These are phyloP conservation scores for Venturia aucupariae DNA, from an alignment of 2,329 filamentous ascomycete genomes.

Conservation along the genomic window DNA sequence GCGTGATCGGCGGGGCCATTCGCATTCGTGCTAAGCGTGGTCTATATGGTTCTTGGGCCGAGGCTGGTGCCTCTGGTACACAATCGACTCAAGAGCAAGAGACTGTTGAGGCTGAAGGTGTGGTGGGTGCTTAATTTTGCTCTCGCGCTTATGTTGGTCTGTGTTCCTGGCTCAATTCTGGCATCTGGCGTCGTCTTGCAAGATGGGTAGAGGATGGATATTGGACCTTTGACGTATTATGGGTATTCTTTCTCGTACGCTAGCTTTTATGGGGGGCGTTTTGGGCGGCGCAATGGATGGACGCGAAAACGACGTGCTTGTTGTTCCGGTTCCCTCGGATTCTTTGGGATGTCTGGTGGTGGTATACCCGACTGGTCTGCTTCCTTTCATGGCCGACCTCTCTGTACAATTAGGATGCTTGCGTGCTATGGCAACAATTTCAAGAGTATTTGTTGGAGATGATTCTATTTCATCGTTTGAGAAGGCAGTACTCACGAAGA, in stretches of 20 bases:
- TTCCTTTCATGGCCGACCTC: not conserved
- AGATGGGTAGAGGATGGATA: not conserved
- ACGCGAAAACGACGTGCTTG: not conserved
- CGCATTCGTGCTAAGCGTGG: slow-evolving; percentile 82
- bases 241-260: not conserved
- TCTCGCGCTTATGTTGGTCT: not conserved
- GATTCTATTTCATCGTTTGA: not conserved
- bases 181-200: not conserved
- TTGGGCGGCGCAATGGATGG: not conserved
- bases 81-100: slow-evolving; percentile 7
- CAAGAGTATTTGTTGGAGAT: not conserved
- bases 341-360: not conserved
- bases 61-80: slow-evolving; percentile 40
- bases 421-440: not conserved
- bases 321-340: not conserved
- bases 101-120: not conserved
- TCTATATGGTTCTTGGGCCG: slow-evolving; percentile 96
- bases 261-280: not conserved
- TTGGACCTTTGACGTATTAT: not conserved
- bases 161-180: not conserved
- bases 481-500: not conserved
- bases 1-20: slow-evolving; percentile 63
- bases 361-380: slow-evolving; percentile 4
- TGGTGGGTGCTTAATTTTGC: not conserved
- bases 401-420: slow-evolving; percentile 7